Conservation (phyloP, 345 rosid species). For the Eucalyptus urophylla region DNA sequence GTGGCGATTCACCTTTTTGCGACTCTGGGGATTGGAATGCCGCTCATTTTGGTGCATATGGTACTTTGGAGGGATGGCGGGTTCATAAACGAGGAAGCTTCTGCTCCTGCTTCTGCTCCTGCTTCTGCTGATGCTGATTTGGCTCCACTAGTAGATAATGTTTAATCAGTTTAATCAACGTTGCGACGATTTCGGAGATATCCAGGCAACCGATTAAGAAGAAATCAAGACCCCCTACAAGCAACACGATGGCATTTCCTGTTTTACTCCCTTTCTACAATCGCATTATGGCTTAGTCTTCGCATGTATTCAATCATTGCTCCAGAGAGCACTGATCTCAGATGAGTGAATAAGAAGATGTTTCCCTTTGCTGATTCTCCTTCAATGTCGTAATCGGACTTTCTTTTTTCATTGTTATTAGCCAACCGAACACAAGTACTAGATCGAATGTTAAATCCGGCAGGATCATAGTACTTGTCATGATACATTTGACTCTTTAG, state of each 20-base stretch:
- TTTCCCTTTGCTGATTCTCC: not conserved
- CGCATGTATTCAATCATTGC: not conserved
- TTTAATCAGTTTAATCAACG: not conserved
- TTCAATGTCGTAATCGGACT: not conserved
- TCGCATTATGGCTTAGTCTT: not conserved
- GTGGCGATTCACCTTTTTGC: not conserved
- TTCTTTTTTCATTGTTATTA: too few species aligned
- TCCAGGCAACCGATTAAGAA: not conserved
- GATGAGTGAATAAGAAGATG: not conserved
- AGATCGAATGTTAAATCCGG: too few species aligned
- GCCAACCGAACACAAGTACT: too few species aligned
- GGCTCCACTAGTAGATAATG: not conserved
- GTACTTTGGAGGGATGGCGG: conserved; percentile 1
- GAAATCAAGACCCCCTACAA: not conserved
- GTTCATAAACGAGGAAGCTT: not conserved
- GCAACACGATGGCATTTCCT: not conserved
- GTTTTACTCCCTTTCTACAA: not conserved
- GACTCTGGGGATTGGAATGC: not conserved
- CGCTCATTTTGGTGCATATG: conserved; percentile 1
- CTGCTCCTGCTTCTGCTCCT: not conserved
- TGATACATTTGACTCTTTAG: too few species aligned
- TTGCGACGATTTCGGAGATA: not conserved
- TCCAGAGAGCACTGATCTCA: not conserved
- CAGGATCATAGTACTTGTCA: too few species aligned
- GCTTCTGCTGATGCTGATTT: not conserved